Conservation (phyloP, 2,329 filamentous ascomycete species). For the Lasiodiplodia gonubiensis region DNA sequence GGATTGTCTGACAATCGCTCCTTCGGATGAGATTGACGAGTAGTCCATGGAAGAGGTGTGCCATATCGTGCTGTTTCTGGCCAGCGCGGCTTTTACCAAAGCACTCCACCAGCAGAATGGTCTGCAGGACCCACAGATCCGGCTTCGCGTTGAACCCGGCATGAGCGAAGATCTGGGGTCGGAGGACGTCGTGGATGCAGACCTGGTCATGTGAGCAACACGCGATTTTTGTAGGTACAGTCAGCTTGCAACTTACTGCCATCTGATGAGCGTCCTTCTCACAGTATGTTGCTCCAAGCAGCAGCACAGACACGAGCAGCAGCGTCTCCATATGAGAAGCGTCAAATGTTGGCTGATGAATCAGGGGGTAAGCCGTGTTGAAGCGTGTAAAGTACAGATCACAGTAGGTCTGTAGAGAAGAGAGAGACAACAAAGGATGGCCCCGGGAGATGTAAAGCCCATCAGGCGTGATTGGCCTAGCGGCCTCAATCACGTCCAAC, state of each 20-base stretch:
- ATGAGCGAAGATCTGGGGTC: slow-evolving; percentile 65
- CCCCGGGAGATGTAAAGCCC: slow-evolving; percentile 54
- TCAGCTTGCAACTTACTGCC: slow-evolving; percentile 47
- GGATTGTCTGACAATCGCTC: slow-evolving; percentile 58
- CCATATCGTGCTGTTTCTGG: slow-evolving; percentile 68
- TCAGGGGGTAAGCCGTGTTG: slow-evolving; percentile 65
- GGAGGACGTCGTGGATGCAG: slow-evolving; percentile 65
- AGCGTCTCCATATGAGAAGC: slow-evolving; percentile 57
- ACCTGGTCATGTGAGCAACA: slow-evolving; percentile 42
- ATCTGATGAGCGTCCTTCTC: slow-evolving; percentile 65
- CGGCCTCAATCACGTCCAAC: slow-evolving; percentile 58
- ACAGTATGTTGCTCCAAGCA: slow-evolving; percentile 67
- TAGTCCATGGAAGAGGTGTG: slow-evolving; percentile 64
- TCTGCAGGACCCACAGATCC: slow-evolving; percentile 65
- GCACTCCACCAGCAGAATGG: slow-evolving; percentile 67
- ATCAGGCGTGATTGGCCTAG: slow-evolving; percentile 56
- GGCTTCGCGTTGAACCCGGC: slow-evolving; percentile 63
- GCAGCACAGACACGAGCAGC: slow-evolving; percentile 60
- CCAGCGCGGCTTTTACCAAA: slow-evolving; percentile 69
- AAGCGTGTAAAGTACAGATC: slow-evolving; percentile 67
- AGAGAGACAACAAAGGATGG: slow-evolving; percentile 58
- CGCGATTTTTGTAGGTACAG: not conserved
- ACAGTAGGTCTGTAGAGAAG: slow-evolving; percentile 61
- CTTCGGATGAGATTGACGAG: slow-evolving; percentile 61
- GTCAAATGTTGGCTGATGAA: slow-evolving; percentile 65